Percentiles rank a stretch among this genome's conserved stretches.
phyloP scores from a whole-genome alignment of 352 stramenopile genomes.

The Pythium aquatile region DNA sequence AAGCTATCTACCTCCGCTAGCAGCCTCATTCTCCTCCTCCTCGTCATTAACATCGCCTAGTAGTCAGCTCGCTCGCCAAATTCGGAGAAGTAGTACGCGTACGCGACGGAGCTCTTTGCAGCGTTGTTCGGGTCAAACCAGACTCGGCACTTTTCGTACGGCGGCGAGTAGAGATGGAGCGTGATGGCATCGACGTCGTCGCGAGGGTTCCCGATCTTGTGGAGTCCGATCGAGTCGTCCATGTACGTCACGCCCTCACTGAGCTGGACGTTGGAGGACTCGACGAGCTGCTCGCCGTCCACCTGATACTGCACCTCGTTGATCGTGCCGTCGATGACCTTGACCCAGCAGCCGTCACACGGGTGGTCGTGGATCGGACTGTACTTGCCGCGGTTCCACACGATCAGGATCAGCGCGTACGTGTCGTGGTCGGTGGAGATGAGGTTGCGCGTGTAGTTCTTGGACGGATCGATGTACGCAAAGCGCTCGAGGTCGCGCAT shows the following conservation, averaged over 20 bases:
- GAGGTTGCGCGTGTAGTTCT: conserved; percentile 90
- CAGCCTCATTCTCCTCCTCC: neutral
- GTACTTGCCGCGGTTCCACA: conserved; percentile 90
- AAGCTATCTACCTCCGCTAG: neutral
- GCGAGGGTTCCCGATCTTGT: conserved; percentile 89
- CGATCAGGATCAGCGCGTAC: conserved; percentile 92
- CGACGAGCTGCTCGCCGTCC: conserved; percentile 39
- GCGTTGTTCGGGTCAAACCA: conserved; percentile 69
- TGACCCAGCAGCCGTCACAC: conserved; percentile 91
- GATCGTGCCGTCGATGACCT: conserved; percentile 83
- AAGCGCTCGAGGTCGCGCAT: conserved; percentile 62
- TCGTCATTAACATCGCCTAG: conserved; percentile 10
- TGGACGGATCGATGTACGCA: conserved; percentile 60
- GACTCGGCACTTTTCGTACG: conserved; percentile 89
- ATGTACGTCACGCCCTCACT: conserved; percentile 84
- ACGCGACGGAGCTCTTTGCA: conserved; percentile 53
- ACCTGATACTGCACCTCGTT: conserved; percentile 89
- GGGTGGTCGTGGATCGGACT: conserved; percentile 93
- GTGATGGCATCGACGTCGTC: conserved; percentile 82
- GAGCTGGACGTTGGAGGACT: conserved; percentile 62
- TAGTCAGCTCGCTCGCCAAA: conserved; percentile 59
- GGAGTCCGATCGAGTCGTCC: conserved; percentile 89
- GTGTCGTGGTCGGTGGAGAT: conserved; percentile 86
- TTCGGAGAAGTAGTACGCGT: conserved; percentile 76
- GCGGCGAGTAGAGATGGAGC: conserved; percentile 92